Conservation (phyloP, 2,329 filamentous ascomycete species). For the Elsinoe ampelina region DNA sequence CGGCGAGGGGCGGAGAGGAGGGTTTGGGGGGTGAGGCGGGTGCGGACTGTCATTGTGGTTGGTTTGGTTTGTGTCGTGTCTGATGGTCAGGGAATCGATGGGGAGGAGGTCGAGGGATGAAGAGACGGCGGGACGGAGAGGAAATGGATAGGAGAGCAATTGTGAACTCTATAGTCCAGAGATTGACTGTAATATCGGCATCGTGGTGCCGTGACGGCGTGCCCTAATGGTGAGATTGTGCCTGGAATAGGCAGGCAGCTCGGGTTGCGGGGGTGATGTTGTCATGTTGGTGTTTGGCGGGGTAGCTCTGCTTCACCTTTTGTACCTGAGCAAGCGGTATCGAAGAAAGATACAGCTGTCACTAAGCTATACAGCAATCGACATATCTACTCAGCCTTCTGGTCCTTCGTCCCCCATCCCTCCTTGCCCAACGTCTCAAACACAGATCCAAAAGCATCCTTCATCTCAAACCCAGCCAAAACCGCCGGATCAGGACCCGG, state of each 20-base stretch:
- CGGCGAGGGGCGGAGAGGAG: conserved; percentile 67
- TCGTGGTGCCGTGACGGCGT: conserved; percentile 2
- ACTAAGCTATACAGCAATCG: neutral
- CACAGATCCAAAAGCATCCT: conserved; percentile 39
- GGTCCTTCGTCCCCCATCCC: conserved; percentile 40
- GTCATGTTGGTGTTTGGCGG: conserved; percentile 6
- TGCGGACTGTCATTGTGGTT: conserved; percentile 57
- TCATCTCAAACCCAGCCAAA: conserved; percentile 29
- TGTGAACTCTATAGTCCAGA: neutral
- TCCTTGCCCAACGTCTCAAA: conserved; percentile 38
- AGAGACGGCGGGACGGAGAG: neutral
- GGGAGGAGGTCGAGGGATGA: neutral
- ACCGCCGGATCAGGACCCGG: conserved; percentile 42
- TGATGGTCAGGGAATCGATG: neutral
- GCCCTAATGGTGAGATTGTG: conserved; percentile 1
- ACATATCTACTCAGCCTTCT: conserved; percentile 8
- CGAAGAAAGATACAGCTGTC: neutral
- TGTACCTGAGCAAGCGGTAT: neutral
- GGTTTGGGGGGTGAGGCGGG: conserved; percentile 65
- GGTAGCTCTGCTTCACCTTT: neutral
- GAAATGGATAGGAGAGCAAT: neutral
- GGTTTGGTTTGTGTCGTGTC: neutral
- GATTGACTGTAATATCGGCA: neutral
- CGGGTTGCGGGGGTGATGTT: conserved; percentile 1
- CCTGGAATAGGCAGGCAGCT: conserved; percentile 10